Conservation (phyloP, 257 asterid genomes). For the Penstemon eatonii region DNA sequence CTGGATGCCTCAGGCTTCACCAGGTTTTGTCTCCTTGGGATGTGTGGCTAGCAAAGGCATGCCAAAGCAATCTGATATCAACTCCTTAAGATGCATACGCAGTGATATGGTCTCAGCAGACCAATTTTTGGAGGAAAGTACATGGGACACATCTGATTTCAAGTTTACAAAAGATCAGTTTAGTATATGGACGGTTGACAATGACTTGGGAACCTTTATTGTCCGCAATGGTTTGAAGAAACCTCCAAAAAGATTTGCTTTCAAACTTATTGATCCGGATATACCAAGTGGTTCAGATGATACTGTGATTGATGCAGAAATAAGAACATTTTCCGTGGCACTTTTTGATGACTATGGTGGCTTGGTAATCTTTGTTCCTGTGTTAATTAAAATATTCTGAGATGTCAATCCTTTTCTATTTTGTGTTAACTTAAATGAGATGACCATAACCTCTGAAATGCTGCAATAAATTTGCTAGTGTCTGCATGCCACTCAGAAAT, state of each 20-base stretch:
- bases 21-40: conserved; percentile 89
- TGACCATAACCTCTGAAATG: not conserved
- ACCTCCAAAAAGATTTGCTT: conserved; percentile 90
- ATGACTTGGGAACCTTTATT: conserved; percentile 78
- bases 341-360: conserved; percentile 97
- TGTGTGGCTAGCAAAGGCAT: conserved; percentile 79
- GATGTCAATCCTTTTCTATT: not conserved
- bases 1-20: conserved; percentile 98
- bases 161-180: conserved; percentile 63
- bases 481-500: conserved; percentile 5
- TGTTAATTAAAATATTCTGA: conserved; percentile 11
- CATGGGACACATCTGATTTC: conserved; percentile 90
- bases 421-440: not conserved
- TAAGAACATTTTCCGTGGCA: conserved; percentile 87
- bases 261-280: conserved; percentile 72
- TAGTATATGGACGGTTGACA: conserved; percentile 80
- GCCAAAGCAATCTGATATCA: conserved; percentile 76
- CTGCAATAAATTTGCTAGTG: not conserved
- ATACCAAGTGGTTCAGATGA: conserved; percentile 63
- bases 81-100: conserved; percentile 84
- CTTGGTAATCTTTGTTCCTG: conserved; percentile 52
- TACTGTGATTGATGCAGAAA: conserved; percentile 73
- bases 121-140: conserved; percentile 74
- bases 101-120: conserved; percentile 77
- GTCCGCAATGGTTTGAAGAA: conserved; percentile 73